Evolutionary conservation across 495 filamentous ascomycete genomes (phyloP).

Genomic region (Talaromyces wortmannii): DNA sequence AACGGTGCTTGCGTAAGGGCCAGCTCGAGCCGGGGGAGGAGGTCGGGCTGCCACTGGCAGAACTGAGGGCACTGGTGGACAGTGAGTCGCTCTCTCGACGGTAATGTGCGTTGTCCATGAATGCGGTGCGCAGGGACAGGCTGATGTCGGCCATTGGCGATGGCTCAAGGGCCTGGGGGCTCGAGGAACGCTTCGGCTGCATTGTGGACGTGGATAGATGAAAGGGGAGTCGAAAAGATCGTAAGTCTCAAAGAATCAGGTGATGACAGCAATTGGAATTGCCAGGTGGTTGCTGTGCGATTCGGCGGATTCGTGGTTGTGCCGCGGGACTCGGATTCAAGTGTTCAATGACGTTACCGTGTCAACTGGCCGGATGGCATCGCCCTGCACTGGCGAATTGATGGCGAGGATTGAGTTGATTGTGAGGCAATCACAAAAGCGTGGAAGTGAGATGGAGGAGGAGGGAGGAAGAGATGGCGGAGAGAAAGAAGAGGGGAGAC

Average conservation of each 20-base stretch:
- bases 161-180: background rate
- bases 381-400: no score
- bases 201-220: background rate
- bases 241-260: background rate
- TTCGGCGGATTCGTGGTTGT: background rate
- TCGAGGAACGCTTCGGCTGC: conserved; percentile 4
- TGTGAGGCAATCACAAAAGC: no score
- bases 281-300: background rate
- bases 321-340: background rate
- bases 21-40: conserved; percentile 22
- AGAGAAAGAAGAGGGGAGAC: no score
- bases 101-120: conserved; percentile 6
- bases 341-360: background rate
- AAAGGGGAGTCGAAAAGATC: background rate
- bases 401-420: no score
- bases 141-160: conserved; percentile 11
- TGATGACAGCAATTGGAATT: background rate
- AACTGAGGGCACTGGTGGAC: conserved; percentile 17
- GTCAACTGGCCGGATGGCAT: no score
- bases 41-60: conserved; percentile 15
- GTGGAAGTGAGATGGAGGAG: no score
- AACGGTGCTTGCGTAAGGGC: conserved; percentile 11
- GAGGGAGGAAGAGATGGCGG: no score
- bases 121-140: conserved; percentile 8
- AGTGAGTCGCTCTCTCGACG: conserved; percentile 8